These are phyloP conservation scores for Sporothrix curviconia DNA, from an alignment of 2,329 filamentous ascomycete genomes.

Conservation along the genomic window DNA sequence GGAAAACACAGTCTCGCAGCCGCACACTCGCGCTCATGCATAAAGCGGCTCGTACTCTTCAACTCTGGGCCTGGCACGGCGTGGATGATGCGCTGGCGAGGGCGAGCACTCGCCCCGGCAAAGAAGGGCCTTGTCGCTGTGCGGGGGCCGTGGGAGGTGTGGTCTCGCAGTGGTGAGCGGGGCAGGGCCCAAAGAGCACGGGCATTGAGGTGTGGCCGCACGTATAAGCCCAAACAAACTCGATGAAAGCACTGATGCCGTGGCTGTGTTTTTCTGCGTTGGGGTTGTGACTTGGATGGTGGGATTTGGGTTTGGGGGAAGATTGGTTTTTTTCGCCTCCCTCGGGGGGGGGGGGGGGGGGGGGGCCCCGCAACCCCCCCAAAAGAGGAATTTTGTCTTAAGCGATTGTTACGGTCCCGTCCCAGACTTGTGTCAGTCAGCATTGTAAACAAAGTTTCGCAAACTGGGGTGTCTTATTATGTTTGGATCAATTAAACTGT, in stretches of 20 bases:
- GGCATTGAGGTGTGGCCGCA: slow-evolving; percentile 41
- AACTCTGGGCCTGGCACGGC: slow-evolving; percentile 34
- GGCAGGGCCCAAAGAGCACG: slow-evolving; percentile 36
- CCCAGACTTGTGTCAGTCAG: too few relatives aligned
- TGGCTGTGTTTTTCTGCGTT: not conserved
- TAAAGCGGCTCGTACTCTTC: slow-evolving; percentile 36
- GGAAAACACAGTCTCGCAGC: slow-evolving; percentile 34
- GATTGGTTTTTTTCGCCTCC: too few relatives aligned
- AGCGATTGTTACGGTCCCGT: too few relatives aligned
- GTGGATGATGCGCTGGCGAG: slow-evolving; percentile 35
- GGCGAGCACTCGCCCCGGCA: slow-evolving; percentile 29
- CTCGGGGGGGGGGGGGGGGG: too few relatives aligned
- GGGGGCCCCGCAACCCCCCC: too few relatives aligned
- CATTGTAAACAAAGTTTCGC: too few relatives aligned
- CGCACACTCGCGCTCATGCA: slow-evolving; percentile 38
- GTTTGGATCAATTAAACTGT: too few relatives aligned
- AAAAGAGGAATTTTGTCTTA: too few relatives aligned
- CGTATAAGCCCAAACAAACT: slow-evolving; percentile 39
- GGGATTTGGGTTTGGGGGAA: too few relatives aligned
- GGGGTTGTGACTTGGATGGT: not conserved
- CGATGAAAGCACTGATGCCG: slow-evolving; percentile 39
- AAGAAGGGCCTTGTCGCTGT: slow-evolving; percentile 28
- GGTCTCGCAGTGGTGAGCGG: slow-evolving; percentile 35
- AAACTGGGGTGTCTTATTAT: too few relatives aligned
- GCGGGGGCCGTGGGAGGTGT: too few relatives aligned